Base-by-base conservation (phyloP, 208 protist genomes). In the Acanthamoeba castellanii region DNA sequence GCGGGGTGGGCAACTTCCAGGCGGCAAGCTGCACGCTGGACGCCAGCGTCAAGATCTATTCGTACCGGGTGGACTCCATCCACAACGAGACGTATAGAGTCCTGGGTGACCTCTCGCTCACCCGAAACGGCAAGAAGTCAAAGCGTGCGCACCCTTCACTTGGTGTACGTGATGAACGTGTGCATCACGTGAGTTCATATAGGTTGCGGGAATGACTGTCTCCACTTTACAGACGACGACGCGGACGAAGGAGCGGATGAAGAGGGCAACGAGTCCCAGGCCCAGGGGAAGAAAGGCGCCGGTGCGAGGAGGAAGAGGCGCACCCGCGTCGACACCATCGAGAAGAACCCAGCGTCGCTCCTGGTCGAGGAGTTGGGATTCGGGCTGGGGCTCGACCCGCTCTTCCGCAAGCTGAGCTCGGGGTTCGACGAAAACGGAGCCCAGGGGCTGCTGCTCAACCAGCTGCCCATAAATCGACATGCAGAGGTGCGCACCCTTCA, bases 31-130 rank as follows among this genome's bases (percentile, higher is more conserved):
- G 95, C 95, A 98, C 97, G 22, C 93, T 98, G 2, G 98, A 98
- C 84, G 97, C 97, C 7, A 96, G 96, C 74, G 92, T 97, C 8
- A 98, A 98, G 78, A 98, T 98, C 50, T 98, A 98, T 92, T 97
- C 97, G 1, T 95, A 14, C 72, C 96, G 98, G 68, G 97, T 98
- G 1, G 98, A 98, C 74, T 97, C 96, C 34, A 96, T 98, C 20
- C 97, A 98, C 78, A 96, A 27, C 14, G 96, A 98, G 20, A 92
- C 97, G 6, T 98, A 97, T 95, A 97, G 97, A 68, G 94, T 98
- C 72, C 95, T 98, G 20, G 95, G 95, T 45, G 97, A 96, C 18
- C 57, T 98, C 3, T 72, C 52, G 11, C 64, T 84, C 74, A 30
- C 55, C 45, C 34, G 76, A 50, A 57, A 34, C 30, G 92, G 59